A percentile compares a stretch with the other conserved stretches of the same genome.
Conservation (phyloP, 768 basidiomycete genomes). For the Boletus bicolor region DNA sequence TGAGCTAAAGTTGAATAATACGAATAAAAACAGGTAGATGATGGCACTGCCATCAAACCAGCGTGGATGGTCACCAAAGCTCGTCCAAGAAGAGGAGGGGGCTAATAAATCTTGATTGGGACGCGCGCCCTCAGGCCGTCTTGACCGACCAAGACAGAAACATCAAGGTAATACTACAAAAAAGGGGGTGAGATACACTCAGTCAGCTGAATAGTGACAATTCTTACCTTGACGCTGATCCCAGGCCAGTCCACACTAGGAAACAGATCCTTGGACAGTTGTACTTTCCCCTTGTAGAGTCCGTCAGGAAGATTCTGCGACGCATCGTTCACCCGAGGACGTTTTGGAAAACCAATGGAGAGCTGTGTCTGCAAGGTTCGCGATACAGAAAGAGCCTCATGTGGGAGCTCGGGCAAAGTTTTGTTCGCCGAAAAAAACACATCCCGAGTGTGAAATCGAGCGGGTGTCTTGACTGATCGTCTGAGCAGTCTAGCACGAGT, state of each 20-base stretch:
- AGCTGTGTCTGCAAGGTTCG: conserved; percentile 40
- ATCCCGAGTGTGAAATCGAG: conserved; percentile 15
- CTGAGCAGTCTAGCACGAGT: conserved; percentile 27
- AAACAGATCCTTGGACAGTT: conserved; percentile 55
- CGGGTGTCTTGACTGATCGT: conserved; percentile 27
- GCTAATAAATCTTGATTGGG: conserved; percentile 54
- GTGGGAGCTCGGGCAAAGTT: conserved; percentile 27
- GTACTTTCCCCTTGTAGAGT: conserved; percentile 57
- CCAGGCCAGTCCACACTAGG: conserved; percentile 67
- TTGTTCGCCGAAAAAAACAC: conserved; percentile 15
- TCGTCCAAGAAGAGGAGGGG: background rate
- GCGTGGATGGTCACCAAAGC: background rate
- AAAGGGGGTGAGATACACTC: conserved; percentile 1
- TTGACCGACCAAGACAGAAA: conserved; percentile 62
- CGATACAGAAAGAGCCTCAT: conserved; percentile 13
- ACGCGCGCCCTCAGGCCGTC: conserved; percentile 61
- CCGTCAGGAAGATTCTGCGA: conserved; percentile 62
- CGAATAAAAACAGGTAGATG: background rate
- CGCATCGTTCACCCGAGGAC: conserved; percentile 48
- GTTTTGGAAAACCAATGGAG: conserved; percentile 68
- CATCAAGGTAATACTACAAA: conserved; percentile 66
- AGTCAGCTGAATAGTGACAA: conserved; percentile 8
- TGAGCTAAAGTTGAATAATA: background rate
- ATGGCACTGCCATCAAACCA: background rate
- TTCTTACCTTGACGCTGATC: conserved; percentile 59